These are phyloP conservation scores for Neonectria coccinea DNA, from an alignment of 2,329 filamentous ascomycete genomes.

Conservation along the genomic window DNA sequence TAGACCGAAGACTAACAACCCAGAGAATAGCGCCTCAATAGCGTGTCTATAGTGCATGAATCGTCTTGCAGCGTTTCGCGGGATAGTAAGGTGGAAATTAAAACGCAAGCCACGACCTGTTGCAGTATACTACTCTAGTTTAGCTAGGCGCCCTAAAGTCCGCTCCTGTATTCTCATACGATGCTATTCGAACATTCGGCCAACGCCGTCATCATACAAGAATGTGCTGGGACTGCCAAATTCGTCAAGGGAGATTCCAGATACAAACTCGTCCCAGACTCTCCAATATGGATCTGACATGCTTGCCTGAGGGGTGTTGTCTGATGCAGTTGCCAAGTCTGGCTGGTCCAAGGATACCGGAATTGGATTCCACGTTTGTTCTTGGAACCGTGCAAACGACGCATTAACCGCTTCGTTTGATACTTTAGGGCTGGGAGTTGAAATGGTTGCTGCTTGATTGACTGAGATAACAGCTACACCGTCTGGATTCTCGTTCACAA, in stretches of 20 bases:
- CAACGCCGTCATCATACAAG: neutral
- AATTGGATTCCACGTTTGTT: neutral
- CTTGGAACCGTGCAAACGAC: neutral
- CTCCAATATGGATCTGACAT: conserved; percentile 1
- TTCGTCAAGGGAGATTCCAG: conserved; percentile 9
- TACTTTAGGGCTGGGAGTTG: neutral
- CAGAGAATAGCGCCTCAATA: no score
- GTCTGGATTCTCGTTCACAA: neutral
- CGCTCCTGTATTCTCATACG: no score
- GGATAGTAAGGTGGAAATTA: no score
- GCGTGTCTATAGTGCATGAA: no score
- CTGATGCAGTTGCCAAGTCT: neutral
- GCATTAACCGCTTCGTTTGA: neutral
- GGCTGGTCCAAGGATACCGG: neutral
- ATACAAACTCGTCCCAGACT: conserved; percentile 20
- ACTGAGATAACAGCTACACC: no score
- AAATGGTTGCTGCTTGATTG: neutral
- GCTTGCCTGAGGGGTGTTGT: no score
- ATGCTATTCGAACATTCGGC: no score
- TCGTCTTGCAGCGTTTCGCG: no score
- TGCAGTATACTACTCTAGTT: no score
- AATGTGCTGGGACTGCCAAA: neutral
- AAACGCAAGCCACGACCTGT: no score
- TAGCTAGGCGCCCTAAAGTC: no score
- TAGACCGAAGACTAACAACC: no score